Evolutionary conservation across 1,284 basidiomycete genomes (phyloP), one percentile per base, ranked within the genome.

Genomic region (Thecaphora frezii): DNA sequence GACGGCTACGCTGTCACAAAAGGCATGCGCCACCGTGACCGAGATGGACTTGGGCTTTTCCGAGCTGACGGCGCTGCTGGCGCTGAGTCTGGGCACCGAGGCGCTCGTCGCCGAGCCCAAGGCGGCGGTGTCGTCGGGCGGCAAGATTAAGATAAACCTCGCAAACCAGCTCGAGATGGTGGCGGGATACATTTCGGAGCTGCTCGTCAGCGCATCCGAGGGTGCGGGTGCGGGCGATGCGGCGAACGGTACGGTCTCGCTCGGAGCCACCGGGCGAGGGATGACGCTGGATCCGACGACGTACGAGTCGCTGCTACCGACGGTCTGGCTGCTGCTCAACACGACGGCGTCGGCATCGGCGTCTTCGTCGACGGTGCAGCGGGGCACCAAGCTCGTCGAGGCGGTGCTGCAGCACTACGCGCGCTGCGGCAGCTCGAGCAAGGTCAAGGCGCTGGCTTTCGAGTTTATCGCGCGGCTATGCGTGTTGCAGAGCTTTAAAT

Each of bases 241-340:
- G 14, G 28, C 28, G 28, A 48, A 28, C 24, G 56, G 58, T n/a
- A 56, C 53, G 7, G 53, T 60, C 26, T 53, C 58, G 22, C 64
- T 66, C 13, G 58, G 37, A 19, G 44, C 48, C 1, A 54, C 51
- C 18, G 24, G 53, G n/a, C n/a, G n/a, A n/a, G n/a, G 41, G 1
- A 52, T 51, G 14, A 38, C 53, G 2, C 51, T 71, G 30, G 55
- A 65, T 18, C 45, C 59, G 1, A 47, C 58, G 18, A 65, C 66
- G 2, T 71, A 66, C 47, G 43, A 47, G 25, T 57, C 62, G 7
- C 54, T 71, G 21, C 58, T 71, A n/a, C 69, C 69, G 0, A 71
- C 63, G 4, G 42, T 71, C 23, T 71, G 69, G 69, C 62, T 68
- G 46, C 54, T 71, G 19, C 44, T 71, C 23, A 64, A 60, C 23